Evolutionary conservation across 176 grass and related monocot genomes (phyloP).

Genomic region (Luzula sylvatica): DNA sequence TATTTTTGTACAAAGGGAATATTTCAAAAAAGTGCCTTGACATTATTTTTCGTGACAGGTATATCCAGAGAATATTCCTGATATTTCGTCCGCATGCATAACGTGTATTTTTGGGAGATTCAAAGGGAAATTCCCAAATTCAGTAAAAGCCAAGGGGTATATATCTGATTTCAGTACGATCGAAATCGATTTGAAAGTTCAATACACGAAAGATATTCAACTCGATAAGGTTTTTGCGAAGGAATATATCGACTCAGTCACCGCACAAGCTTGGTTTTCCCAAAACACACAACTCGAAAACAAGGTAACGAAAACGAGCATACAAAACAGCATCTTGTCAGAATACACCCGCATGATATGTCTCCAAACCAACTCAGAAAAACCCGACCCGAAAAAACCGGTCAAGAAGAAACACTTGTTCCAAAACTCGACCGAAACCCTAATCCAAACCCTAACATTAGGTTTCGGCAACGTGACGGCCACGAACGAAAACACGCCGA

Average conservation of each 20-base stretch:
- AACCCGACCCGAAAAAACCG: slow-evolving; percentile 50
- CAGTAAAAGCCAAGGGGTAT: slow-evolving; percentile 61
- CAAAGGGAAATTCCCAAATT: slow-evolving; percentile 58
- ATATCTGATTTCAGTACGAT: slow-evolving; percentile 77
- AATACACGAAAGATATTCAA: slow-evolving; percentile 64
- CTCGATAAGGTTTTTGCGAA: slow-evolving; percentile 65
- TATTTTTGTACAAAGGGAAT: too few species aligned
- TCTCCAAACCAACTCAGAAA: slow-evolving; percentile 43
- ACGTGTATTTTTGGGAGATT: slow-evolving; percentile 81
- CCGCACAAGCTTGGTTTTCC: slow-evolving; percentile 74
- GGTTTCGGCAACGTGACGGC: slow-evolving; percentile 65
- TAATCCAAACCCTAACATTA: slow-evolving; percentile 31
- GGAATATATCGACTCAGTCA: slow-evolving; percentile 71
- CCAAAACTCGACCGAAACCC: not conserved
- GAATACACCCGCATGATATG: slow-evolving; percentile 79
- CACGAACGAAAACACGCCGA: slow-evolving; percentile 42
- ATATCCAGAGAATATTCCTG: slow-evolving; percentile 59
- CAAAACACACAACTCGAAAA: slow-evolving; percentile 59
- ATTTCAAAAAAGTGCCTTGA: not conserved
- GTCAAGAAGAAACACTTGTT: slow-evolving; percentile 21
- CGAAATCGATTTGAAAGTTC: slow-evolving; percentile 72
- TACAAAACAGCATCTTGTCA: slow-evolving; percentile 42
- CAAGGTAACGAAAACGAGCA: slow-evolving; percentile 77
- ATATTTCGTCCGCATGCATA: slow-evolving; percentile 54
- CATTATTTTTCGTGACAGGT: slow-evolving; percentile 30